Base-by-base conservation (phyloP, 106 monocot genomes). In the Iris macrosiphon region DNA sequence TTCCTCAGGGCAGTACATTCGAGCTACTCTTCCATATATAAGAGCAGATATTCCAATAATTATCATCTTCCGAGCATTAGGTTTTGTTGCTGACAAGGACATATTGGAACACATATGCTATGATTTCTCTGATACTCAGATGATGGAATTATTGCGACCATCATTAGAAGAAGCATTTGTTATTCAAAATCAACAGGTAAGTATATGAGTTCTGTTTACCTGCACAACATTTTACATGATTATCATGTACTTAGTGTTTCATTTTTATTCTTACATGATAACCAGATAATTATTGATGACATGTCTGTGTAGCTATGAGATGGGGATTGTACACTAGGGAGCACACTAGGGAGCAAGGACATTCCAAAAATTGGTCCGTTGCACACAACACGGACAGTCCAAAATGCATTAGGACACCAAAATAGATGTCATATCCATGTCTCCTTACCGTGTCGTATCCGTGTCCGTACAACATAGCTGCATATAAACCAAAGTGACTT, bases 1-100 rank as follows among this genome's bases (percentile, higher is more conserved):
- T 59, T 90, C 86, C 45, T 98, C 96, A 27, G 96, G 96, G 22
- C 96, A 98, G 49, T 98, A 98, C 50, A 98, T 98, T 40, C 73
- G 96, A 25, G 90, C 96, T 37, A 98, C 89, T 27, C 86, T 98
- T 72, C 96, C 96, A 29, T 98, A 98, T 73, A 98, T 90, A 7
- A 64, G 87, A 26, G 79, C 90, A 27, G 96, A 98, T 34, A 83
- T 98, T 2, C 96, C 96, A n/a, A 98, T 98, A 52, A 91, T 98
- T 19, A 90, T 98, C 49, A 77, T 98, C 13, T 98, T 98, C 52
- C 66, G 96, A 49, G 96, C 96, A 49, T 67, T 98, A 46, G 96
- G 90, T 28, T 98, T 98, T 78, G 96, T 98, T 63, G 96, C 96
- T 70, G 96, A 98, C 59, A 98, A 90, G 60, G 90, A 98, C 63